Conservation (phyloP, 768 basidiomycete genomes). For the Boletus sp. region DNA sequence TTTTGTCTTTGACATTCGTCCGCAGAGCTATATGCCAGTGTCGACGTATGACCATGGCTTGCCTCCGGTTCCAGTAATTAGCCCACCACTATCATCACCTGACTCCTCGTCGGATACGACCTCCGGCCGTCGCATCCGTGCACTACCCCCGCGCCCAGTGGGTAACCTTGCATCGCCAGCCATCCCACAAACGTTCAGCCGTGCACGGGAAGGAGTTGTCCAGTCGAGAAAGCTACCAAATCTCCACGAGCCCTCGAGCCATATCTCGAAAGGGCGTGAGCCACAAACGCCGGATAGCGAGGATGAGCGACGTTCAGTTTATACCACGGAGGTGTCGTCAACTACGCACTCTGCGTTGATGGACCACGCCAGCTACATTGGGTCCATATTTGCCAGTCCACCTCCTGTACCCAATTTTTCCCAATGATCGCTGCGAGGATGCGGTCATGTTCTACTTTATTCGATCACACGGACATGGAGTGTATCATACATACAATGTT, state of each 20-base stretch:
- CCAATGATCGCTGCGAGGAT: conserved; percentile 6
- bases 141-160: conserved; percentile 31
- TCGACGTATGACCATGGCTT: conserved; percentile 18
- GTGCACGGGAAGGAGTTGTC: neutral
- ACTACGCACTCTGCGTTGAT: conserved; percentile 29
- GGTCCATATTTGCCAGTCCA: conserved; percentile 14
- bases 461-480: neutral
- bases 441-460: neutral
- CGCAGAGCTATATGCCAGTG: conserved; percentile 15
- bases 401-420: conserved; percentile 5
- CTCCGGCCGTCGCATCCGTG: conserved; percentile 22
- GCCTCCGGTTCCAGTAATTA: conserved; percentile 3
- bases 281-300: conserved; percentile 10
- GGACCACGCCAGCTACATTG: conserved; percentile 29
- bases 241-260: neutral
- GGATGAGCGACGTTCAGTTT: conserved; percentile 15
- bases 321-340: conserved; percentile 26
- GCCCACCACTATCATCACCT: conserved; percentile 6
- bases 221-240: neutral
- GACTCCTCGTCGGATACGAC: conserved; percentile 8
- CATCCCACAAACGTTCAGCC: neutral
- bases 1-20: conserved; percentile 23
- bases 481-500: neutral
- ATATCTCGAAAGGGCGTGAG: neutral
- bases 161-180: neutral